Conservation (phyloP, 2,329 filamentous ascomycete genomes). For the Claviceps capensis region DNA sequence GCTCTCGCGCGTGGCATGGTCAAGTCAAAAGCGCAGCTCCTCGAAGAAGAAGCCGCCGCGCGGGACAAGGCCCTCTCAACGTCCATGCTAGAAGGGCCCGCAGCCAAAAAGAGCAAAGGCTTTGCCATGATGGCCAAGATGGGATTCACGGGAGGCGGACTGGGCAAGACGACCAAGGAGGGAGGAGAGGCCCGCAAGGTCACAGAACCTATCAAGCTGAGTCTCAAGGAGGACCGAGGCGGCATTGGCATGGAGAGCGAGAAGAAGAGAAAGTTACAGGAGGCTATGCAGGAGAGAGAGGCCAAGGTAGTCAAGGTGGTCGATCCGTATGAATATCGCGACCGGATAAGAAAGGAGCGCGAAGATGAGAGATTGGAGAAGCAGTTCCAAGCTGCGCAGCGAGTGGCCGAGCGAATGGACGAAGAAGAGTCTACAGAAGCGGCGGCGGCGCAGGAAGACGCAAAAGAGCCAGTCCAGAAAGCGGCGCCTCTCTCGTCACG, state of each 20-base stretch:
- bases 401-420: conserved; percentile 65
- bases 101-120: conserved; percentile 61
- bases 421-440: conserved; percentile 33
- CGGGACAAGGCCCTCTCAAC: conserved; percentile 64
- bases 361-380: conserved; percentile 56
- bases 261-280: conserved; percentile 61
- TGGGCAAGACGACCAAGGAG: conserved; percentile 48
- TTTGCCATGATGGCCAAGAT: conserved; percentile 95
- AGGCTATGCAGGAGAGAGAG: conserved; percentile 42
- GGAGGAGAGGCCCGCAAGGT: conserved; percentile 21
- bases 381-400: conserved; percentile 65
- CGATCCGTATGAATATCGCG: conserved; percentile 57
- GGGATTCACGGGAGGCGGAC: conserved; percentile 68
- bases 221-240: conserved; percentile 63
- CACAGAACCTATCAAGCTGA: conserved; percentile 61
- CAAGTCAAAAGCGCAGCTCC: conserved; percentile 73
- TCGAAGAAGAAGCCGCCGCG: conserved; percentile 55
- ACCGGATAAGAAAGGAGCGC: conserved; percentile 55
- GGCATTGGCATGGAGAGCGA: conserved; percentile 78
- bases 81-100: conserved; percentile 49
- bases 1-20: conserved; percentile 52
- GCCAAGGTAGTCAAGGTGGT: conserved; percentile 47
- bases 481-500: conserved; percentile 13
- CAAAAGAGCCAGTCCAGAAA: conserved; percentile 12
- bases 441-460: conserved; percentile 8